Percentiles rank a stretch among this genome's conserved stretches.
These are phyloP conservation scores for Rhodosorus marinus DNA, from an alignment of 23 red algal genomes.

Conservation along the genomic window DNA sequence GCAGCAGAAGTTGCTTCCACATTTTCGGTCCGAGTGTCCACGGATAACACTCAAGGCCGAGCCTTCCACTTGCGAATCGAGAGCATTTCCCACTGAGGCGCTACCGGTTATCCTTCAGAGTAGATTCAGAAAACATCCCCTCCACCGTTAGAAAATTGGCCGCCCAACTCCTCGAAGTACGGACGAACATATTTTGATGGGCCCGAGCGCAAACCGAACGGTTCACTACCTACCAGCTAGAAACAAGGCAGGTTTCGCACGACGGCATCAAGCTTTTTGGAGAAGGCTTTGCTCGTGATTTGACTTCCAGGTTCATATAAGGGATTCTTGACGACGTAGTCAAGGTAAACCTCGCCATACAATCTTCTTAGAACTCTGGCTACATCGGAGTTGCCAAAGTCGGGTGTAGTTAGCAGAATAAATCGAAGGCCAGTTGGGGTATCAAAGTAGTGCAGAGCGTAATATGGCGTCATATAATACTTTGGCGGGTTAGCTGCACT, in stretches of 20 bases:
- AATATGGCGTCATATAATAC: slow-evolving; percentile 65
- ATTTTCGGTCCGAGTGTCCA: too few relatives aligned
- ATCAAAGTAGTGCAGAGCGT: slow-evolving; percentile 89
- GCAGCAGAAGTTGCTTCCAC: too few relatives aligned
- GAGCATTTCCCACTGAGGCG: too few relatives aligned
- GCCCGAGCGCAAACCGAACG: too few relatives aligned
- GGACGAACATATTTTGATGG: too few relatives aligned
- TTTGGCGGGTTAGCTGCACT: slow-evolving; percentile 11
- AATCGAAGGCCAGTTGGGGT: slow-evolving; percentile 83
- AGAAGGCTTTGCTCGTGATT: slow-evolving; percentile 37
- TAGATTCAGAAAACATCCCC: too few relatives aligned
- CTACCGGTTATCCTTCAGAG: too few relatives aligned
- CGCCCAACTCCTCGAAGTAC: too few relatives aligned
- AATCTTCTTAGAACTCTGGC: slow-evolving; percentile 38
- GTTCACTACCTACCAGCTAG: not conserved
- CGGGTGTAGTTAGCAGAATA: slow-evolving; percentile 48
- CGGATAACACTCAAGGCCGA: too few relatives aligned
- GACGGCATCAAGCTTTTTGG: slow-evolving; percentile 55
- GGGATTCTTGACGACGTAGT: slow-evolving; percentile 71
- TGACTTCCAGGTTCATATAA: slow-evolving; percentile 30
- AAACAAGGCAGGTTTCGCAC: slow-evolving; percentile 29
- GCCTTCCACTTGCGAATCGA: too few relatives aligned
- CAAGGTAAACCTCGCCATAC: slow-evolving; percentile 59
- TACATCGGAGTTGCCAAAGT: slow-evolving; percentile 54
- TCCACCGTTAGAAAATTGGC: too few relatives aligned